Percentiles rank a stretch among this genome's conserved stretches.
Conservation (phyloP, 2,329 filamentous ascomycete genomes). For the Arthrinium puccinioides region DNA sequence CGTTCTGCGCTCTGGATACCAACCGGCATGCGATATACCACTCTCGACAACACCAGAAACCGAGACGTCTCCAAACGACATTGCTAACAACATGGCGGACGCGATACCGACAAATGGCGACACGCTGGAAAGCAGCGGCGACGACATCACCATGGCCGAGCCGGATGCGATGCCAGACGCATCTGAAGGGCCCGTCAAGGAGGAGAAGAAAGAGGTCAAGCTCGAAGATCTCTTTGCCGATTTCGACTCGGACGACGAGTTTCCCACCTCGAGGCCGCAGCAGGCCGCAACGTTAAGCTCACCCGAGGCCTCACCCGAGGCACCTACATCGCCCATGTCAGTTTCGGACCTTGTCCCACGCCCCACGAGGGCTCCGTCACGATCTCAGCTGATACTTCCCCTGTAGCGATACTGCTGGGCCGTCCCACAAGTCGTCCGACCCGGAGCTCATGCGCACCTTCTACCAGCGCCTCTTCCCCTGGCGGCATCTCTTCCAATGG, state of each 20-base stretch:
- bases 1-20: too few relatives aligned
- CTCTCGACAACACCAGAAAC: too few relatives aligned
- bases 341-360: neutral
- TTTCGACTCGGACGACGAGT: constrained; percentile 49
- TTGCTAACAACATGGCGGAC: constrained; percentile 29
- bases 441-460: constrained; percentile 86
- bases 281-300: constrained; percentile 34
- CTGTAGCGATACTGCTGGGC: constrained; percentile 23
- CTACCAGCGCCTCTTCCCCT: constrained; percentile 93
- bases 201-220: constrained; percentile 35
- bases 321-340: constrained; percentile 27
- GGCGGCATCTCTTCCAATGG: constrained; percentile 94
- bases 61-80: too few relatives aligned
- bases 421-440: constrained; percentile 51
- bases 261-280: constrained; percentile 39
- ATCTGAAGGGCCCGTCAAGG: constrained; percentile 3
- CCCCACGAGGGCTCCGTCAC: neutral
- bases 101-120: constrained; percentile 19
- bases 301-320: constrained; percentile 28
- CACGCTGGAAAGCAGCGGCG: constrained; percentile 18
- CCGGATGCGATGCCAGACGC: constrained; percentile 12
- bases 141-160: constrained; percentile 35
- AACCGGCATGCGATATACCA: too few relatives aligned
- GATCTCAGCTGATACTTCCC: constrained; percentile 7
- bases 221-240: constrained; percentile 54